These are phyloP conservation scores for Kwoniella bestiolae DNA, from an alignment of 768 basidiomycete species.

Conservation along the genomic window DNA sequence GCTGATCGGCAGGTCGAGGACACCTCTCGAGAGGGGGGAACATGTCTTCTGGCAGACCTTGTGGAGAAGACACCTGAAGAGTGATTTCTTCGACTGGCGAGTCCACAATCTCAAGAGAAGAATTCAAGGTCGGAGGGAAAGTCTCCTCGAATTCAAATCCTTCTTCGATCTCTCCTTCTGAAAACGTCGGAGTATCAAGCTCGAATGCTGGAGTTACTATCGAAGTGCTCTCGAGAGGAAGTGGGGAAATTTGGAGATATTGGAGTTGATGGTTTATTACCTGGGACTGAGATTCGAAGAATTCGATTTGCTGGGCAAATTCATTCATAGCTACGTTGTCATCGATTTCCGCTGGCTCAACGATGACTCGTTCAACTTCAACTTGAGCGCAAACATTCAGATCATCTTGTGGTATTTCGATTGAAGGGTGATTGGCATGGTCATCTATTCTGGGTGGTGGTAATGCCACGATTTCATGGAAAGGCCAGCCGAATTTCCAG, in stretches of 20 bases:
- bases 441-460: background rate
- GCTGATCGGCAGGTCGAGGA: background rate
- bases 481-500: slow-evolving; percentile 10
- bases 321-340: background rate
- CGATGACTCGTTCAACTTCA: too few species aligned
- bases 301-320: background rate
- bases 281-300: background rate
- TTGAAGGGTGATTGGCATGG: background rate
- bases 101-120: background rate
- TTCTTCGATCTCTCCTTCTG: background rate
- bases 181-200: background rate
- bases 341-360: too few species aligned
- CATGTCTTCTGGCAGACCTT: background rate
- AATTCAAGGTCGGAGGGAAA: background rate
- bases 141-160: background rate
- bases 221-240: background rate
- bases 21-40: background rate
- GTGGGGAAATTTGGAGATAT: background rate
- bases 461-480: background rate
- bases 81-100: background rate
- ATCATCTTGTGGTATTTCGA: background rate
- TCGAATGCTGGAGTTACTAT: background rate
- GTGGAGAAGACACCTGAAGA: background rate
- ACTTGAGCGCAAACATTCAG: too few species aligned
- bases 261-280: background rate